Conservation (phyloP, 1,284 basidiomycete species). For the Schizophyllum amplum region DNA sequence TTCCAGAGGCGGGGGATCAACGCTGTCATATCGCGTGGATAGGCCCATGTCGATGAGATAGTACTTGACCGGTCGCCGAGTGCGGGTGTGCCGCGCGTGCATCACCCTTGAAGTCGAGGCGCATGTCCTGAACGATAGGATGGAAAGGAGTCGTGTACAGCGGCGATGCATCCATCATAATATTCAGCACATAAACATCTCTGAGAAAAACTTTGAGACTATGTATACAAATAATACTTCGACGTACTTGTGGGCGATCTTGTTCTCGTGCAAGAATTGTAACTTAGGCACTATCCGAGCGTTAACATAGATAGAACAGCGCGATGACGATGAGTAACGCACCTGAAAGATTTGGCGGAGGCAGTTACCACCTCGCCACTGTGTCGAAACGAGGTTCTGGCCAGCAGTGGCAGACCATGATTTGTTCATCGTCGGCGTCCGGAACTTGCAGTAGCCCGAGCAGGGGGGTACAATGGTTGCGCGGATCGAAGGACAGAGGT, state of each 20-base stretch:
- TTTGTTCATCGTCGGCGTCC: conserved; percentile 9
- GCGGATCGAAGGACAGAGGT: conserved; percentile 15
- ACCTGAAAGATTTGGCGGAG: conserved; percentile 25
- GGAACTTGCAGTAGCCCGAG: conserved; percentile 24
- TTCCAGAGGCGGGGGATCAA: background rate
- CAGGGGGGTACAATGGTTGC: conserved; percentile 29
- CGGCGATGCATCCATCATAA: conserved; percentile 3
- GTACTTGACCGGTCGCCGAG: conserved; percentile 10
- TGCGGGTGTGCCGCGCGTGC: conserved; percentile 9
- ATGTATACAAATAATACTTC: background rate
- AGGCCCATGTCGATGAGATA: conserved; percentile 14
- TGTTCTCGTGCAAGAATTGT: conserved; percentile 1
- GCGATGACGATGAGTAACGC: too few relatives aligned
- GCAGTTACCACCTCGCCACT: conserved; percentile 22
- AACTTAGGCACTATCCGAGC: background rate
- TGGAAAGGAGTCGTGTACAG: conserved; percentile 10
- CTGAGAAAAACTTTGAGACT: background rate
- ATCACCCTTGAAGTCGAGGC: conserved; percentile 2
- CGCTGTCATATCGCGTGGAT: conserved; percentile 4
- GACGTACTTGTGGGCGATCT: background rate
- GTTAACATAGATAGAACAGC: too few relatives aligned
- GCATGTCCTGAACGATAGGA: conserved; percentile 2
- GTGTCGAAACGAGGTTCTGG: conserved; percentile 20
- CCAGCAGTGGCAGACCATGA: conserved; percentile 27
- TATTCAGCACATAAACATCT: background rate